Conservation (phyloP, 495 filamentous ascomycete species). For the Cercophora newfieldiana region DNA sequence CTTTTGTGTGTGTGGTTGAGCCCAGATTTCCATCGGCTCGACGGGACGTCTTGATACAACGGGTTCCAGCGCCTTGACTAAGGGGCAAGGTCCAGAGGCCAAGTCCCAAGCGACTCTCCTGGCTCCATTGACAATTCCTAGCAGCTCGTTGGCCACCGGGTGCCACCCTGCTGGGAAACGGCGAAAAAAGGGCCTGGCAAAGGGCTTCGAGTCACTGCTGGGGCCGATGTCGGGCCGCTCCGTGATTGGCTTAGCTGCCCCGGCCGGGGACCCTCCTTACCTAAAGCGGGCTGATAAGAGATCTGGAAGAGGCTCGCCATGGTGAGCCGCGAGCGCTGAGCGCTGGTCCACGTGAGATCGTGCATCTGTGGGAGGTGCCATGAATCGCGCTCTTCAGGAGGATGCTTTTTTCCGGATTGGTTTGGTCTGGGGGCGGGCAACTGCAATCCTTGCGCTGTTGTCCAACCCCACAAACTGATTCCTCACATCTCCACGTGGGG, state of each 20-base stretch:
- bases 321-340: neutral
- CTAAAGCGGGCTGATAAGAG: conserved; percentile 38
- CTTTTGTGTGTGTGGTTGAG: conserved; percentile 30
- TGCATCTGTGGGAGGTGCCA: conserved; percentile 19
- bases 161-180: conserved; percentile 17
- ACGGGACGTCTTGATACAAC: conserved; percentile 27
- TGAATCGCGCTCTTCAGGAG: neutral
- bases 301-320: neutral
- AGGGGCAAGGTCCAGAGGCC: conserved; percentile 12
- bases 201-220: conserved; percentile 13
- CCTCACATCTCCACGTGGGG: conserved; percentile 10
- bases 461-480: neutral
- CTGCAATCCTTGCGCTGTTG: too few species aligned
- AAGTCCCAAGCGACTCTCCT: conserved; percentile 14
- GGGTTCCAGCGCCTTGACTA: conserved; percentile 26
- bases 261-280: conserved; percentile 27
- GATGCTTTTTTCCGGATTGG: neutral
- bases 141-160: conserved; percentile 20
- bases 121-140: conserved; percentile 15
- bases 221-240: conserved; percentile 29
- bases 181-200: conserved; percentile 8
- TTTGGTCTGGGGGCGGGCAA: neutral
- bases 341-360: conserved; percentile 21
- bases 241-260: conserved; percentile 21
- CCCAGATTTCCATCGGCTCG: conserved; percentile 30